These are phyloP conservation scores for Cercospora citrullina DNA, from an alignment of 2,329 filamentous ascomycete genomes.

Conservation along the genomic window DNA sequence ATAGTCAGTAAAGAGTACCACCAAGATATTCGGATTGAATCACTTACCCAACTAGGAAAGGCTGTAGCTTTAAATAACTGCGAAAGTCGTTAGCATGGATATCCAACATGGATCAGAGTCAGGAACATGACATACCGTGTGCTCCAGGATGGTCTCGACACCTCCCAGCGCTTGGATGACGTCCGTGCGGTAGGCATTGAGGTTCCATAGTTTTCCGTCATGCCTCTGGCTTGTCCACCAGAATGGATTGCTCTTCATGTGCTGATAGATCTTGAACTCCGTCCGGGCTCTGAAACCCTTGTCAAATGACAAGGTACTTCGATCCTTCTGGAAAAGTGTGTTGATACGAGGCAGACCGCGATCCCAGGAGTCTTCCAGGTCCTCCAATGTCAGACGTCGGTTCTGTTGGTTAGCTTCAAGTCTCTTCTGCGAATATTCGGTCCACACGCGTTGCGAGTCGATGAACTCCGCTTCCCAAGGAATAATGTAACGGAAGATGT, in stretches of 20 bases:
- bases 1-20: too few species aligned
- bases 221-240: conserved; percentile 99
- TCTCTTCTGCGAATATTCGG: conserved; percentile 97
- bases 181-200: conserved; percentile 79
- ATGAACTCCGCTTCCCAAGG: conserved; percentile 99
- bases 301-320: conserved; percentile 95
- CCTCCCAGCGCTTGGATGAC: conserved; percentile 94
- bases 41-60: conserved; percentile 94
- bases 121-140: conserved; percentile 60
- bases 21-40: too few species aligned
- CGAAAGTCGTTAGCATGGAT: background rate
- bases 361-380: conserved; percentile 98
- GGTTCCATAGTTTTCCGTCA: conserved; percentile 94
- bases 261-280: conserved; percentile 97
- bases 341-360: conserved; percentile 97
- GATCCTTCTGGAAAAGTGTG: conserved; percentile 96
- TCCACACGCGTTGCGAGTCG: conserved; percentile 98
- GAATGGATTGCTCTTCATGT: conserved; percentile 99
- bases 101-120: conserved; percentile 75
- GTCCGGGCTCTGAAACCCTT: conserved; percentile 95
- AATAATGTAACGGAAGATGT: conserved; percentile 99
- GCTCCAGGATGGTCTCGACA: conserved; percentile 94
- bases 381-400: conserved; percentile 86
- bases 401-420: conserved; percentile 97
- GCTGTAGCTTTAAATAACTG: conserved; percentile 85